A percentile compares a stretch with the other conserved stretches of the same genome.
phyloP scores from a whole-genome alignment of 108 stramenopile genomes.

The Schizochytrium sp. region DNA sequence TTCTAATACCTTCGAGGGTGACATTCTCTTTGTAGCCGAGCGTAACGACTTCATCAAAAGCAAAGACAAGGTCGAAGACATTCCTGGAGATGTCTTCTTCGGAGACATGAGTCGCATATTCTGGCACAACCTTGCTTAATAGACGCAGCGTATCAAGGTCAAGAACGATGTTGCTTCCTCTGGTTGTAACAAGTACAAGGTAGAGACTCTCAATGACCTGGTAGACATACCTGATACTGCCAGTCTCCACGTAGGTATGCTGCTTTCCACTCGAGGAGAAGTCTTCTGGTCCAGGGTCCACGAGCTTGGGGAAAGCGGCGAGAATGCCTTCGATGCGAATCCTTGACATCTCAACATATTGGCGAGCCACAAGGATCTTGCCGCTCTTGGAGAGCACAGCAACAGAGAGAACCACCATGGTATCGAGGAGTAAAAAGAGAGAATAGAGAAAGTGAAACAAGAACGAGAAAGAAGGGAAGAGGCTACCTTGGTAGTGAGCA shows the following conservation, averaged over 20 bases:
- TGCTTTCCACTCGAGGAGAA: slow-evolving; percentile 75
- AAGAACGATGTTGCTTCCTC: slow-evolving; percentile 94
- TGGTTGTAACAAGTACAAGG: slow-evolving; percentile 95
- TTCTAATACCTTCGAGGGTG: slow-evolving; percentile 85
- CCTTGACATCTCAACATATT: slow-evolving; percentile 99
- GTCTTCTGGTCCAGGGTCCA: slow-evolving; percentile 82
- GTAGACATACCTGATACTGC: slow-evolving; percentile 86
- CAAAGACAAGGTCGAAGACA: slow-evolving; percentile 97
- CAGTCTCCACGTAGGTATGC: slow-evolving; percentile 99
- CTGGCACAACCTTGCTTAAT: slow-evolving; percentile 97
- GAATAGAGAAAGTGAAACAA: neutral
- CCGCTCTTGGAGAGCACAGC: slow-evolving; percentile 59
- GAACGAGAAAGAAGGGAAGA: neutral
- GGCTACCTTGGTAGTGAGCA: too few relatives aligned
- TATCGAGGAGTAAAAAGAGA: neutral
- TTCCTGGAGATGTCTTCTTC: slow-evolving; percentile 90
- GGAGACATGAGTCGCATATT: slow-evolving; percentile 78
- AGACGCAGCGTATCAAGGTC: slow-evolving; percentile 96
- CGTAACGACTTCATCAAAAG: slow-evolving; percentile 98
- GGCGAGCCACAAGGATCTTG: slow-evolving; percentile 88
- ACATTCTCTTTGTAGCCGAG: slow-evolving; percentile 97
- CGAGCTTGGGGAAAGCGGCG: slow-evolving; percentile 99
- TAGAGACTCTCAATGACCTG: slow-evolving; percentile 96
- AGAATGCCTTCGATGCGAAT: slow-evolving; percentile 96
- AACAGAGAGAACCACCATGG: slow-evolving; percentile 67